Percentiles rank a stretch among this genome's conserved stretches.
These are phyloP conservation scores for Pontederia paniculata DNA, from an alignment of 176 grass and related monocot species.

Conservation along the genomic window DNA sequence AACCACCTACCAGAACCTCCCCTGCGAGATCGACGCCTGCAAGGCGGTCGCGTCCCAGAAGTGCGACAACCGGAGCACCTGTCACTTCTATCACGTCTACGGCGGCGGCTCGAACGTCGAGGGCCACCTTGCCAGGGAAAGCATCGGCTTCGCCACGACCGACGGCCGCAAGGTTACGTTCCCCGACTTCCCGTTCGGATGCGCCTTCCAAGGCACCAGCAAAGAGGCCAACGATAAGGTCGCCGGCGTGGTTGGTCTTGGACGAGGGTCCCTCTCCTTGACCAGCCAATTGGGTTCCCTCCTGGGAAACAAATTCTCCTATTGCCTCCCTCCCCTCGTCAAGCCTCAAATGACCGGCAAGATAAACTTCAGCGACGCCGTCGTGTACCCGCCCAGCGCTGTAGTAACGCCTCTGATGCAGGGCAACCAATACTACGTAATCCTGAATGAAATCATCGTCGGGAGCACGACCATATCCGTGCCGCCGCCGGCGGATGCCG, in stretches of 20 bases:
- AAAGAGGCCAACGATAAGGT: neutral
- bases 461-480: neutral
- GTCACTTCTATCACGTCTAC: neutral
- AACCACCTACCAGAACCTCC: neutral
- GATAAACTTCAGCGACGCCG: neutral
- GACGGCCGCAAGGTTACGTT: neutral
- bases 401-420: neutral
- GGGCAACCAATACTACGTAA: neutral
- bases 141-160: neutral
- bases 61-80: neutral
- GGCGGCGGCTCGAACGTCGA: neutral
- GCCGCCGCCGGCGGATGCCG: too few species aligned
- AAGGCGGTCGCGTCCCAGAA: neutral
- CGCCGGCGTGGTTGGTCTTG: neutral
- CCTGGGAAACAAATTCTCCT: neutral
- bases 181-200: neutral
- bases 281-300: neutral
- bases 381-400: neutral
- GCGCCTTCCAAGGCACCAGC: neutral
- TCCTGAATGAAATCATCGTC: neutral
- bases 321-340: neutral
- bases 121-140: neutral
- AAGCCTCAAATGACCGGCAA: neutral
- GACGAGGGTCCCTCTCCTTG: neutral
- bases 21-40: neutral